Percentiles rank a stretch among this genome's conserved stretches.
These are phyloP conservation scores for Scedosporium boydii DNA, from an alignment of 2,329 filamentous ascomycete genomes.

Conservation along the genomic window DNA sequence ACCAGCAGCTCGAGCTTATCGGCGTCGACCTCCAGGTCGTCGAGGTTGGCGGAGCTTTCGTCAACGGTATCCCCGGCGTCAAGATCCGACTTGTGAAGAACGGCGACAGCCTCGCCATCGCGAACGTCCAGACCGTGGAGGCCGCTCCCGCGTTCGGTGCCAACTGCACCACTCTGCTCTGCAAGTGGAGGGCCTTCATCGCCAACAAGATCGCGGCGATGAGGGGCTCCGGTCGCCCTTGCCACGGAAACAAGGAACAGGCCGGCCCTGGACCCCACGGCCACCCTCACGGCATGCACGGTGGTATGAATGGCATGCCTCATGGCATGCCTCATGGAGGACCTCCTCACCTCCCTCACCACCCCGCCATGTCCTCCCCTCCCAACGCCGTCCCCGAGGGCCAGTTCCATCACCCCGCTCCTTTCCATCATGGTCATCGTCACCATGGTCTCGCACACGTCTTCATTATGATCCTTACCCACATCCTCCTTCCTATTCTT, in stretches of 20 bases:
- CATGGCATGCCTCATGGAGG: conserved; percentile 11
- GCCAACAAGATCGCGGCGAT: not conserved
- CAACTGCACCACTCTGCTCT: conserved; percentile 28
- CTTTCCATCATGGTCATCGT: conserved; percentile 4
- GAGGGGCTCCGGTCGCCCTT: not conserved
- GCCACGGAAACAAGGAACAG: not conserved
- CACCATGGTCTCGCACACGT: conserved; percentile 17
- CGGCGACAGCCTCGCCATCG: conserved; percentile 45
- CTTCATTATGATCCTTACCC: conserved; percentile 46
- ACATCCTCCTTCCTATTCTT: conserved; percentile 58
- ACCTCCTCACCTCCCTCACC: conserved; percentile 18
- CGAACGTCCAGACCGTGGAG: conserved; percentile 30
- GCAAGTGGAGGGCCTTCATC: conserved; percentile 2
- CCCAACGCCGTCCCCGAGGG: conserved; percentile 8
- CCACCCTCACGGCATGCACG: conserved; percentile 5
- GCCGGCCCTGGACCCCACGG: not conserved
- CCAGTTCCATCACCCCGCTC: not conserved
- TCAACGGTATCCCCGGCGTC: conserved; percentile 45
- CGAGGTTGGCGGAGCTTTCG: conserved; percentile 46
- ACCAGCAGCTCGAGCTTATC: conserved; percentile 42
- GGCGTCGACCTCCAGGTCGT: conserved; percentile 48
- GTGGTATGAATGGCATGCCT: conserved; percentile 9
- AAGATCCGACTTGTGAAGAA: conserved; percentile 50
- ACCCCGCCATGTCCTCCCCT: conserved; percentile 18
- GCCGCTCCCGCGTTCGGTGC: conserved; percentile 27